These are phyloP conservation scores for Globisporangium perplexum DNA, from an alignment of 352 stramenopile genomes.

Conservation along the genomic window DNA sequence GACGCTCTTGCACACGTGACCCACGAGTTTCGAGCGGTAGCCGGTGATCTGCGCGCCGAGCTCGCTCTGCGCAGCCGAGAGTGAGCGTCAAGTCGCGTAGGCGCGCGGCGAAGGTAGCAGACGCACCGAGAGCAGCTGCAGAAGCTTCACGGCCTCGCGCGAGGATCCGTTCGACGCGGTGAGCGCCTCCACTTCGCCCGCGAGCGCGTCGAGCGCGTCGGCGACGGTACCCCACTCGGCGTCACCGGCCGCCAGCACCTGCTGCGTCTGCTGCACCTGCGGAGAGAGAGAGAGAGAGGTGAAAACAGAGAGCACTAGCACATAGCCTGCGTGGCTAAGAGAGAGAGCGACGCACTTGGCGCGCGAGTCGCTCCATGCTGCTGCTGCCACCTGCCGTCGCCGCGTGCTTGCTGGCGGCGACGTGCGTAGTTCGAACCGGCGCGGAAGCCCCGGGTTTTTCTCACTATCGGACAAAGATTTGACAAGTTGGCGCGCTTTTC, in stretches of 20 bases:
- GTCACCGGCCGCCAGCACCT: constrained; percentile 20
- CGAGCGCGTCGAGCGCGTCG: constrained; percentile 33
- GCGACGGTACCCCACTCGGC: constrained; percentile 41
- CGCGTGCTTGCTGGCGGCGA: no score
- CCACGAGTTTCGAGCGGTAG: constrained; percentile 48
- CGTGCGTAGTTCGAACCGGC: background rate
- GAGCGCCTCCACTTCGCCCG: constrained; percentile 37
- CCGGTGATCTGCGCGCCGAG: constrained; percentile 37
- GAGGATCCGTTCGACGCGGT: constrained; percentile 10
- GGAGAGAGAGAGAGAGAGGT: background rate
- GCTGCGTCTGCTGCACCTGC: constrained; percentile 36
- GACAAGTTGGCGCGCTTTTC: no score
- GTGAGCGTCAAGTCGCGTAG: no score
- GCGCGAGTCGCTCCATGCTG: constrained; percentile 16
- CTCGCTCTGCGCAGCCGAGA: constrained; percentile 19
- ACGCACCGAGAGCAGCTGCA: constrained; percentile 46
- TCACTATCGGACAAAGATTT: no score
- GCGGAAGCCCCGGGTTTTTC: no score
- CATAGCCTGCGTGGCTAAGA: background rate
- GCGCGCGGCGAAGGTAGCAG: no score
- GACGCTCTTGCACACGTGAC: constrained; percentile 39
- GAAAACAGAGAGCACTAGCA: background rate
- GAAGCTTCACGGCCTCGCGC: constrained; percentile 26
- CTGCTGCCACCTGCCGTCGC: background rate
- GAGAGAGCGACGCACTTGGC: constrained; percentile 10